Base-by-base conservation (phyloP, 2,329 filamentous ascomycete species). In the Colletotrichum plurivorum region DNA sequence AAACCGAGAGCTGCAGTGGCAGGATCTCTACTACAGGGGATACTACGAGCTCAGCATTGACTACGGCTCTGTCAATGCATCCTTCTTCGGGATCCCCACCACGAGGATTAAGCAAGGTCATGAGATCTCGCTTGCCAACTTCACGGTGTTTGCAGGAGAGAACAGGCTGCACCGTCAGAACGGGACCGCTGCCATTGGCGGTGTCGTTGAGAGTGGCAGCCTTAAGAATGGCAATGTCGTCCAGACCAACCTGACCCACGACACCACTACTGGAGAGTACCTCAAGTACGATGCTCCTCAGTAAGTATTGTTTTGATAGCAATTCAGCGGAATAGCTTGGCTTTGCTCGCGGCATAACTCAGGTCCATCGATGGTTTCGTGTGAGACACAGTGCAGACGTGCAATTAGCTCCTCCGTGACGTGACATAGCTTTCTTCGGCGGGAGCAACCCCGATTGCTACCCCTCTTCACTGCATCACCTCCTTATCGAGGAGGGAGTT, bases 11-110 rank as follows among this genome's bases (percentile, higher is more conserved):
- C 81, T 94, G 54, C 89, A 92, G 74, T 94, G 91, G 92, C 88
- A 91, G 73, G 92, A 94, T 66, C 78, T 90, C 8, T 94, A 92
- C 77, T 94, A 93, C 78, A 85, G 92, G 18, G 92, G 92, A 1
- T 94, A 94, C 80, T 93, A 89, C 73, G 87, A 92, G 75, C 81
- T 94, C 41, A 84, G 86, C 54, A 81, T 93, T 56, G 83, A 80
- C 20, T 83, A 87, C 22, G 83, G 90, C 12, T 80, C 85, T 52
- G 83, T 92, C 2, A 82, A 87, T n/a, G 91, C 91, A 0, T 83
- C 84, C 13, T 94, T 86, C 79, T 94, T 66, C 73, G 74, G 82
- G 31, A 78, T 79, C 8, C 90, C 90, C 0, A 89, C 86, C 1
- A 83, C 92, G 5, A 80, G 86, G 25, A 85, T 80, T 5, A 83